Percentiles rank a stretch among this genome's conserved stretches.
Conservation (phyloP, 2,329 filamentous ascomycete genomes). For the Neofusicoccum parvum region DNA sequence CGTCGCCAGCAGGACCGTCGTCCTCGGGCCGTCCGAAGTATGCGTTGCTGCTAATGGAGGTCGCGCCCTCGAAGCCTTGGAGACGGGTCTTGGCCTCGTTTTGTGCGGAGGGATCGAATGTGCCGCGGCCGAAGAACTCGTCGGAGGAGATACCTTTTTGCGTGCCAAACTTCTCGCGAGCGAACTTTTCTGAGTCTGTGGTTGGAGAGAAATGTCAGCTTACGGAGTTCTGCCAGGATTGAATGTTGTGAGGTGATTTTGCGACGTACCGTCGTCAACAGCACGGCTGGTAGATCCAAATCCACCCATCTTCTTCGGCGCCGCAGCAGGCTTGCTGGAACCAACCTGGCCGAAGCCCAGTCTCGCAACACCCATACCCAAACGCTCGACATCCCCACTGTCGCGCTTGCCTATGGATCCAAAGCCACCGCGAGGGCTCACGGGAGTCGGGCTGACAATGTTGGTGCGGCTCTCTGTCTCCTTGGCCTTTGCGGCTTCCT, state of each 20-base stretch:
- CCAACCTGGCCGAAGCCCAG: constrained; percentile 88
- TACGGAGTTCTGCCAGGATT: background rate
- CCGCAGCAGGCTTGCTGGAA: constrained; percentile 57
- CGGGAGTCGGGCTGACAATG: constrained; percentile 74
- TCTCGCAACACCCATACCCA: constrained; percentile 85
- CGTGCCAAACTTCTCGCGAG: constrained; percentile 81
- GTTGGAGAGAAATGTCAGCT: background rate
- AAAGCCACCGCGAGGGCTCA: constrained; percentile 68
- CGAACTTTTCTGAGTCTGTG: constrained; percentile 68
- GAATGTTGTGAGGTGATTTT: too few species aligned
- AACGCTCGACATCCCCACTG: constrained; percentile 78
- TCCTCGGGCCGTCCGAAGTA: constrained; percentile 96
- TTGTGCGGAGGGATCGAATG: constrained; percentile 78
- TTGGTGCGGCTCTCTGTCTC: constrained; percentile 45
- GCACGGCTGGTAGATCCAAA: constrained; percentile 86
- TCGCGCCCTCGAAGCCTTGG: constrained; percentile 90
- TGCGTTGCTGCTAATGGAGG: constrained; percentile 90
- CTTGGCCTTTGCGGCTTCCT: constrained; percentile 44
- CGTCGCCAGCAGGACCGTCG: constrained; percentile 64
- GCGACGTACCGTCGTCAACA: constrained; percentile 59
- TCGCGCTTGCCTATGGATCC: constrained; percentile 59
- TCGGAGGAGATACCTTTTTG: constrained; percentile 98
- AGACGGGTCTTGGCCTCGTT: constrained; percentile 85
- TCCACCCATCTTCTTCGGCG: constrained; percentile 79
- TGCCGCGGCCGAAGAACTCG: constrained; percentile 93